Percentiles rank a stretch among this genome's conserved stretches.
phyloP scores from a whole-genome alignment of 2,329 filamentous ascomycete genomes.

The Microsporum audouinii region DNA sequence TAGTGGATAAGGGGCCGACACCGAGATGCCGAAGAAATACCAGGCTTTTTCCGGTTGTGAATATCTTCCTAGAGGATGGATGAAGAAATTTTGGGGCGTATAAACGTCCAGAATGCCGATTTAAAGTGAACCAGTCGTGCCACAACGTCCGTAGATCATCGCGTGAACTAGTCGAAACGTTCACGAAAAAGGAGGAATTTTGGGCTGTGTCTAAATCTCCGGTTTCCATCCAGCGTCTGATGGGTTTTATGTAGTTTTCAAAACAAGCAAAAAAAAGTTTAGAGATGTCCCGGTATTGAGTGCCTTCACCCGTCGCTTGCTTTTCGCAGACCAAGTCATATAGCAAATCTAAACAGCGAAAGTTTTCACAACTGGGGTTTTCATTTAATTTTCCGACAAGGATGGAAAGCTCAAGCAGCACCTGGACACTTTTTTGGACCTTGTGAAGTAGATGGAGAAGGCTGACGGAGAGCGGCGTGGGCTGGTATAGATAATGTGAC shows the following conservation, averaged over 20 bases:
- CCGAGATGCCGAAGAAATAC: conserved; percentile 65
- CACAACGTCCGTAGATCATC: conserved; percentile 57
- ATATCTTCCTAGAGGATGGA: conserved; percentile 58
- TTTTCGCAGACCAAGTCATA: conserved; percentile 58
- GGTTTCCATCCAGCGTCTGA: conserved; percentile 72
- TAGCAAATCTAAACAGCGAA: conserved; percentile 66
- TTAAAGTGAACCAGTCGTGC: conserved; percentile 61
- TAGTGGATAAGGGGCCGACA: conserved; percentile 27
- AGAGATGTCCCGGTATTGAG: conserved; percentile 52
- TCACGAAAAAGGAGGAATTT: conserved; percentile 60
- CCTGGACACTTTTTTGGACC: conserved; percentile 42
- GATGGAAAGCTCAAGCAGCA: conserved; percentile 49
- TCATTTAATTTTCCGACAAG: conserved; percentile 50
- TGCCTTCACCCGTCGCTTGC: conserved; percentile 56
- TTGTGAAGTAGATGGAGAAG: conserved; percentile 51
- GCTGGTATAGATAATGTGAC: conserved; percentile 45
- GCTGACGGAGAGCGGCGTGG: conserved; percentile 50
- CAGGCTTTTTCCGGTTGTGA: conserved; percentile 79
- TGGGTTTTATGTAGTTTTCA: conserved; percentile 66
- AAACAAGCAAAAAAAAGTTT: conserved; percentile 71
- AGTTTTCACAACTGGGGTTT: conserved; percentile 39
- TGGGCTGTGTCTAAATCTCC: conserved; percentile 57
- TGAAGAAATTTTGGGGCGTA: conserved; percentile 66
- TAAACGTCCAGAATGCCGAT: conserved; percentile 44
- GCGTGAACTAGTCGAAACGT: conserved; percentile 43